A percentile compares a stretch with the other conserved stretches of the same genome.
phyloP scores from a whole-genome alignment of 2,329 filamentous ascomycete species.

The Graphilbum fragrans region DNA sequence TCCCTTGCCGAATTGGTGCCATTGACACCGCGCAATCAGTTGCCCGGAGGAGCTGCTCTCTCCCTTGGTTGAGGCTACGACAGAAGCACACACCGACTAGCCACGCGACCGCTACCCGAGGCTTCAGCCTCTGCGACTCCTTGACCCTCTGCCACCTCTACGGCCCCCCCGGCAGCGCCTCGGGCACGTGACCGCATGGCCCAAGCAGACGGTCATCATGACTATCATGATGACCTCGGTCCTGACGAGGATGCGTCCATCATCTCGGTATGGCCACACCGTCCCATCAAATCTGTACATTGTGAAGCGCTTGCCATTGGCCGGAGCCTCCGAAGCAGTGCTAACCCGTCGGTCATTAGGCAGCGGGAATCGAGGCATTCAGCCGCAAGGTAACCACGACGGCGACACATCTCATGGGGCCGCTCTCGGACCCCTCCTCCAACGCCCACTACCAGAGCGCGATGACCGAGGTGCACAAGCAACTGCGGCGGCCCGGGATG shows the following conservation, averaged over 20 bases:
- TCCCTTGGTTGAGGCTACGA: too few relatives aligned
- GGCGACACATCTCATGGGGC: constrained; percentile 76
- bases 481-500: constrained; percentile 69
- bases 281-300: background rate
- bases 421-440: constrained; percentile 42
- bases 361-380: constrained; percentile 83
- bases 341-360: constrained; percentile 33
- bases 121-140: background rate
- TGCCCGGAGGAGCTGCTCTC: too few relatives aligned
- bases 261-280: constrained; percentile 18
- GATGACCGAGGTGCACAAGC: constrained; percentile 79
- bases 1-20: too few relatives aligned
- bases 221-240: constrained; percentile 30
- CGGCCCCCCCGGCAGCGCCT: background rate
- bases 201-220: constrained; percentile 27
- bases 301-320: too few relatives aligned
- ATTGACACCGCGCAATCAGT: too few relatives aligned
- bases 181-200: constrained; percentile 17
- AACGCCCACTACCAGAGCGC: constrained; percentile 69
- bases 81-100: too few relatives aligned
- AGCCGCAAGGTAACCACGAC: constrained; percentile 90
- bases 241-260: constrained; percentile 36
- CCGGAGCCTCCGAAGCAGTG: too few relatives aligned
- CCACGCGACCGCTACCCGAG: too few relatives aligned
- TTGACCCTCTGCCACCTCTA: background rate